Conservation (phyloP, 352 stramenopile genomes). For the Thraustochytrium striatum region DNA sequence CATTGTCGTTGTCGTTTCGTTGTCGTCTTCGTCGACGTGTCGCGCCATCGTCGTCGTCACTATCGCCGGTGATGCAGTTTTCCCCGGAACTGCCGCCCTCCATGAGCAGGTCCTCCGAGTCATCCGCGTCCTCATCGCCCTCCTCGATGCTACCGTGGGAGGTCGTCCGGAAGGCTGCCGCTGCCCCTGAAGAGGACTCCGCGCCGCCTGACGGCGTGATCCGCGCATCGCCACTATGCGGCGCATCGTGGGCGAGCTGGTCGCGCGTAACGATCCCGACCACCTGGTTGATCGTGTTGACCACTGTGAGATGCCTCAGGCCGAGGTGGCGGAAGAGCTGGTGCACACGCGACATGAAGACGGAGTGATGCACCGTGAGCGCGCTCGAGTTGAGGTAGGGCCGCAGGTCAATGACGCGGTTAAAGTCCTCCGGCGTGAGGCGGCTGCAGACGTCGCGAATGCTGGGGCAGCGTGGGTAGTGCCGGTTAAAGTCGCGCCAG, state of each 20-base stretch:
- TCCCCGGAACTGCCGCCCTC: too few species aligned
- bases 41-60: too few species aligned
- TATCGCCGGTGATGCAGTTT: too few species aligned
- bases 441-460: slow-evolving; percentile 56
- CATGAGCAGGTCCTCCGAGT: too few species aligned
- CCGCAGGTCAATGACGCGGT: slow-evolving; percentile 86
- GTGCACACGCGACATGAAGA: slow-evolving; percentile 81
- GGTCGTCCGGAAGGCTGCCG: too few species aligned
- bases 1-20: too few species aligned
- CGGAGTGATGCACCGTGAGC: slow-evolving; percentile 78
- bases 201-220: too few species aligned
- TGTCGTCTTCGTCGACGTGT: too few species aligned
- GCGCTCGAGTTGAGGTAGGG: slow-evolving; percentile 95
- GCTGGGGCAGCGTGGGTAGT: slow-evolving; percentile 74
- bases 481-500: slow-evolving; percentile 67
- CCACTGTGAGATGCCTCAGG: slow-evolving; percentile 86
- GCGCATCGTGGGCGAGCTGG: slow-evolving; percentile 74
- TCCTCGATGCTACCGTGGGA: too few species aligned
- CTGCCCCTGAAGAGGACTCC: too few species aligned
- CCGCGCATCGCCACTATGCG: too few species aligned
- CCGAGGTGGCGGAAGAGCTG: slow-evolving; percentile 92
- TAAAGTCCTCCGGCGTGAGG: slow-evolving; percentile 71
- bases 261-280: slow-evolving; percentile 75
- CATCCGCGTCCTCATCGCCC: too few species aligned
- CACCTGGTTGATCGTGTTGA: slow-evolving; percentile 85